phyloP scores from a whole-genome alignment of 257 asterid species.

The Solanum dulcamara region DNA sequence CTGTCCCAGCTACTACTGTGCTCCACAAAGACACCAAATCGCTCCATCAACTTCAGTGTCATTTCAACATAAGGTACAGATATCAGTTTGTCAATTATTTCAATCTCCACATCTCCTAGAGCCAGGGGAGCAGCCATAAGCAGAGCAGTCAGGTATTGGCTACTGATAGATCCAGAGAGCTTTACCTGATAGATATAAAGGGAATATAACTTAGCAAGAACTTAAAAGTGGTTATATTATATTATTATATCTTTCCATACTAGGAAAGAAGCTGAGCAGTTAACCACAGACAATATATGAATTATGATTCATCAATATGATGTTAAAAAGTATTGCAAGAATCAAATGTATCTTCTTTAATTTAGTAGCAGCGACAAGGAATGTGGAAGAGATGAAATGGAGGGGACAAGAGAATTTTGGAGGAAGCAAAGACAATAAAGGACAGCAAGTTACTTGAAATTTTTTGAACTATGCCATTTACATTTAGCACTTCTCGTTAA shows the following conservation, averaged over 20 bases:
- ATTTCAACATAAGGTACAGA: constrained; percentile 96
- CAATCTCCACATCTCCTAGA: constrained; percentile 85
- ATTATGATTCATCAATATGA: neutral
- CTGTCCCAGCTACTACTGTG: constrained; percentile 82
- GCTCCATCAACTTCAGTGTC: constrained; percentile 97
- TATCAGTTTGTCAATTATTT: constrained; percentile 80
- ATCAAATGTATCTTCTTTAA: neutral
- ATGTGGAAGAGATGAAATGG: neutral
- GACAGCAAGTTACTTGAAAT: neutral
- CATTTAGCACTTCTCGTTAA: neutral
- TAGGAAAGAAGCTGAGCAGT: neutral
- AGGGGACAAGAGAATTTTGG: neutral
- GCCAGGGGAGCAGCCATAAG: constrained; percentile 98
- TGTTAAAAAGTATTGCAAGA: neutral
- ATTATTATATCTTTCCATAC: neutral
- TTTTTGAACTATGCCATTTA: neutral
- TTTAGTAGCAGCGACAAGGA: neutral
- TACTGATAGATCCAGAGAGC: constrained; percentile 91
- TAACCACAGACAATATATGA: neutral
- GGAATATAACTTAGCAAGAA: neutral
- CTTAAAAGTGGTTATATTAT: neutral
- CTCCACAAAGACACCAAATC: constrained; percentile 87
- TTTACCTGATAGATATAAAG: constrained; percentile 50
- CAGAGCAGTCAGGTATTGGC: constrained; percentile 94
- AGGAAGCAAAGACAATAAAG: neutral